phyloP scores from a whole-genome alignment of 2,329 filamentous ascomycete genomes.

The Cladophialophora carrionii region DNA sequence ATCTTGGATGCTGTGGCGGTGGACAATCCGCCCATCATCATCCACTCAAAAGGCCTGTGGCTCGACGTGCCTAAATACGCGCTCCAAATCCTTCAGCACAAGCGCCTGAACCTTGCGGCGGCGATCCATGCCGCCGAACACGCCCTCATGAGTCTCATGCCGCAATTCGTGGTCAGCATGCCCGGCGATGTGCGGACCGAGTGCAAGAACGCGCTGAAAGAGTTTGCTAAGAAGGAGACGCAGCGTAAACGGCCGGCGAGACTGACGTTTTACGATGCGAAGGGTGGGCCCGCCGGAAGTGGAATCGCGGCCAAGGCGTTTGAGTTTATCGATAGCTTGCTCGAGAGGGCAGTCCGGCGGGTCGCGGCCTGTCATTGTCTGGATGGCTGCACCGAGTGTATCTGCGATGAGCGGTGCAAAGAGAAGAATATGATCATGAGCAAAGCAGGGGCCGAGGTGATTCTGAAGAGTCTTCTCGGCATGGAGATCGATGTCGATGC shows the following conservation, averaged over 20 bases:
- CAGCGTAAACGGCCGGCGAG: slow-evolving; percentile 79
- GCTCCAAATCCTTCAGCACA: slow-evolving; percentile 73
- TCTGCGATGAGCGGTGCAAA: slow-evolving; percentile 80
- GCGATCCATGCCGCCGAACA: slow-evolving; percentile 96
- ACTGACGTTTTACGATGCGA: slow-evolving; percentile 92
- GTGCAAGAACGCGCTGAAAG: slow-evolving; percentile 86
- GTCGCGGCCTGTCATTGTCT: slow-evolving; percentile 76
- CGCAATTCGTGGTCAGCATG: slow-evolving; percentile 85
- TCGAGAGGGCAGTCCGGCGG: slow-evolving; percentile 74
- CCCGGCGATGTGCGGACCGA: slow-evolving; percentile 92
- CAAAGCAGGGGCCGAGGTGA: slow-evolving; percentile 81
- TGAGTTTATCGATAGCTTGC: slow-evolving; percentile 80
- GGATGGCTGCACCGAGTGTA: slow-evolving; percentile 86
- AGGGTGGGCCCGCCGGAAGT: slow-evolving; percentile 79
- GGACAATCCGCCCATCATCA: slow-evolving; percentile 87
- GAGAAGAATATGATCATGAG: slow-evolving; percentile 91
- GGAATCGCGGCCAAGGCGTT: slow-evolving; percentile 93
- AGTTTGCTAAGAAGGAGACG: slow-evolving; percentile 67
- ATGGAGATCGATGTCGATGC: slow-evolving; percentile 78
- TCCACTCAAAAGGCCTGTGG: slow-evolving; percentile 90
- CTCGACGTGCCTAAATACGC: slow-evolving; percentile 81
- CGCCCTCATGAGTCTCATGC: slow-evolving; percentile 81
- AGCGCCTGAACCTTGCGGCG: slow-evolving; percentile 77
- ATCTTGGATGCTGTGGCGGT: slow-evolving; percentile 92
- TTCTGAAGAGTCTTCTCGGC: slow-evolving; percentile 75